A percentile compares a stretch with the other conserved stretches of the same genome.
These are phyloP conservation scores for Cercospora sojina DNA, from an alignment of 2,329 filamentous ascomycete genomes.

Conservation along the genomic window DNA sequence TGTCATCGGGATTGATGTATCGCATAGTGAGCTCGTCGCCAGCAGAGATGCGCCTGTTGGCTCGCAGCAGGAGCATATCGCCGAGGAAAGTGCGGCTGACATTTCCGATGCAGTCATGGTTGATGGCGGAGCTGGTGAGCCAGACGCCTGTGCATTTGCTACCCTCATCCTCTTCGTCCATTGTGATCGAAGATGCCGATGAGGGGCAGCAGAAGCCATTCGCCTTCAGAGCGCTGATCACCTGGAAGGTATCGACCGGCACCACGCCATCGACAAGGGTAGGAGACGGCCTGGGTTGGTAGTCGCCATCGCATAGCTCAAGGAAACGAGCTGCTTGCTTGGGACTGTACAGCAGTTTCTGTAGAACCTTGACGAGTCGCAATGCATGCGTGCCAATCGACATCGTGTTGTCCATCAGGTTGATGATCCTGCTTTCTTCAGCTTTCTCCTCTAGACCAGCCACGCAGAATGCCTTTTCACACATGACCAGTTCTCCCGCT, in stretches of 20 bases:
- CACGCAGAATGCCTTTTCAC: constrained; percentile 35
- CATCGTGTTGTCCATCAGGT: constrained; percentile 17
- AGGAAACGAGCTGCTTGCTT: constrained; percentile 16
- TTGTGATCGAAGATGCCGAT: not conserved
- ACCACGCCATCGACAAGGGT: constrained; percentile 18
- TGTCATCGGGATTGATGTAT: constrained; percentile 21
- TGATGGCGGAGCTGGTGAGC: constrained; percentile 51
- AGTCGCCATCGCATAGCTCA: constrained; percentile 23
- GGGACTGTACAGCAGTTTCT: constrained; percentile 25
- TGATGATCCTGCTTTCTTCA: constrained; percentile 10
- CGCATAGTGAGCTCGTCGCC: constrained; percentile 47
- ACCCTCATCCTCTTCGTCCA: not conserved
- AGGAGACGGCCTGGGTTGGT: constrained; percentile 11
- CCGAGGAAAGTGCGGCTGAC: constrained; percentile 53
- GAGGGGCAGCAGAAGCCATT: constrained; percentile 24
- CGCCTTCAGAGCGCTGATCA: constrained; percentile 17
- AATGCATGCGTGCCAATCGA: constrained; percentile 19
- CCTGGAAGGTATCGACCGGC: constrained; percentile 24
- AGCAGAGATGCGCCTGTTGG: constrained; percentile 44
- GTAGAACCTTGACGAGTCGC: constrained; percentile 19
- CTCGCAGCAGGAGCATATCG: constrained; percentile 55
- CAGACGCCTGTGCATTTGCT: constrained; percentile 45
- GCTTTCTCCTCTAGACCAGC: constrained; percentile 16
- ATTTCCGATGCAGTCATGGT: constrained; percentile 55
- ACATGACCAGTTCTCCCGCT: constrained; percentile 46